Evolutionary conservation across 202 grass and related monocot genomes (phyloP).

Genomic region (Setaria viridis): DNA sequence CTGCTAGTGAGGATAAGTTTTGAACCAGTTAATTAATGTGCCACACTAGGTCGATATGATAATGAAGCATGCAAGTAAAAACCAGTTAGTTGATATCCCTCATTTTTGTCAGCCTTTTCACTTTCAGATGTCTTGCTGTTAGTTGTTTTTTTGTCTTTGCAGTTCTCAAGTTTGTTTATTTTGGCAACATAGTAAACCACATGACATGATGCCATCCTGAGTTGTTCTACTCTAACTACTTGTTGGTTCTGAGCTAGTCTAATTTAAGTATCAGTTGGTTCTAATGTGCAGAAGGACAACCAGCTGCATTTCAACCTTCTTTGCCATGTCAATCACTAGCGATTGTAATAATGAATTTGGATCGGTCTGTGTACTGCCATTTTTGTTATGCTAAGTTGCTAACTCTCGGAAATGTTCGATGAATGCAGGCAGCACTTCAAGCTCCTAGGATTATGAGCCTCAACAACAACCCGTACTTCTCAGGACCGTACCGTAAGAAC

Average conservation of each 20-base stretch:
- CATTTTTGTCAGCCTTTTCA: neutral
- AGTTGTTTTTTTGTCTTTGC: neutral
- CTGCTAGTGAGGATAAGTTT: neutral
- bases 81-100: neutral
- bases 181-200: neutral
- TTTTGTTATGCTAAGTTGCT: no score
- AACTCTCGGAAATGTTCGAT: no score
- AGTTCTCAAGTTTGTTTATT: neutral
- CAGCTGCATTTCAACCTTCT: no score
- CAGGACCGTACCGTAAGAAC: no score
- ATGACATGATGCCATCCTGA: neutral
- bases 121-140: slow-evolving; percentile 5
- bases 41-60: neutral
- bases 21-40: neutral
- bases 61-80: neutral
- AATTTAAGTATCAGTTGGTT: neutral
- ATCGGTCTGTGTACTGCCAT: no score
- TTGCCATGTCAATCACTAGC: no score
- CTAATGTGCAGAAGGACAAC: neutral
- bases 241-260: neutral
- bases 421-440: no score
- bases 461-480: no score
- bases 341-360: no score
- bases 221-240: neutral
- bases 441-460: no score